Conservation (phyloP, 306 rosid species). For the Inga laurina region DNA sequence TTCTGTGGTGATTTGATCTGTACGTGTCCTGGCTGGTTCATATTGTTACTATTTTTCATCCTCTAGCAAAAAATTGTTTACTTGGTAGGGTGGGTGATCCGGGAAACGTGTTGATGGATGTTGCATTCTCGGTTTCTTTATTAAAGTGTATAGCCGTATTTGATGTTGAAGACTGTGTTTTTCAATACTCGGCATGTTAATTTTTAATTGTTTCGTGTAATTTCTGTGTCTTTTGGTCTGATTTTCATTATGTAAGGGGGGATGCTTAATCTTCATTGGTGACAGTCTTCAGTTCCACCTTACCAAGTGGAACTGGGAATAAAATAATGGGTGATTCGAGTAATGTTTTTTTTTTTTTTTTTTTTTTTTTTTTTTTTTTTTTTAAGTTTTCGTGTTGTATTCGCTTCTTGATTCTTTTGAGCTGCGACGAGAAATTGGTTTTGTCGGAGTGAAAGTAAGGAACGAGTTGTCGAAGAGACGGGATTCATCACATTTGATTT, state of each 20-base stretch:
- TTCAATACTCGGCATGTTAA: constrained; percentile 20
- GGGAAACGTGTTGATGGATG: constrained; percentile 22
- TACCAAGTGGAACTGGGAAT: constrained; percentile 8
- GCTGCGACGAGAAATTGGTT: background rate
- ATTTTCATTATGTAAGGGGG: constrained; percentile 12
- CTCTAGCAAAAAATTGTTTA: background rate
- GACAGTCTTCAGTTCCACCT: constrained; percentile 26
- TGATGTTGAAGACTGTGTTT: constrained; percentile 18
- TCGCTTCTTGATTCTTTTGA: constrained; percentile 29
- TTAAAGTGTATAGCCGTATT: constrained; percentile 4
- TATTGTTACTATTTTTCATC: background rate
- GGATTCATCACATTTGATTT: constrained; percentile 19
- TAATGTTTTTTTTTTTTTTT: background rate
- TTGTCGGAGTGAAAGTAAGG: constrained; percentile 16
- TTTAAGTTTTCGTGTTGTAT: constrained; percentile 1
- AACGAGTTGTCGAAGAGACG: constrained; percentile 4
- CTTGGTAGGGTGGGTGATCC: constrained; percentile 32
- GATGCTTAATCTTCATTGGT: constrained; percentile 1
- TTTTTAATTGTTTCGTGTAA: background rate
- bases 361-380: background rate
- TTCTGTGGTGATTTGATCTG: constrained; percentile 10
- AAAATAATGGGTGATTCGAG: background rate
- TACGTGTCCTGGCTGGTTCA: background rate
- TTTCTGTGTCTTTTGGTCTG: constrained; percentile 18
- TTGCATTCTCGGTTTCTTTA: constrained; percentile 31